A percentile compares a stretch with the other conserved stretches of the same genome.
These are phyloP conservation scores for Fagopyrum esculentum DNA, from an alignment of 148 eudicot genomes.

Conservation along the genomic window DNA sequence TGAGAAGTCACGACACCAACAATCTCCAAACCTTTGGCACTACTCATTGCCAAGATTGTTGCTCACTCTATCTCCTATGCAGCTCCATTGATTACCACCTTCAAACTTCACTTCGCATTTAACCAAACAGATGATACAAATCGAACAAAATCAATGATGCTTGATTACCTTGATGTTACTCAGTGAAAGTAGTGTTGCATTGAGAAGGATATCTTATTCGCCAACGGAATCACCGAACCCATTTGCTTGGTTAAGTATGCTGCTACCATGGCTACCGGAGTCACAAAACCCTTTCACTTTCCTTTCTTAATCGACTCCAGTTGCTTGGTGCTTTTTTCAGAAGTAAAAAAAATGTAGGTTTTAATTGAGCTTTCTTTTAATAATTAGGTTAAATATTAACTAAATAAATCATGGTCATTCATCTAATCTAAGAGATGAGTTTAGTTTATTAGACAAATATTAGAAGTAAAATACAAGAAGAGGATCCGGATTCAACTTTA, in stretches of 20 bases:
- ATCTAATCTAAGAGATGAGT: too few relatives aligned
- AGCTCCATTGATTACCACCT: slow-evolving; percentile 86
- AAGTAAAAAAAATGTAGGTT: too few relatives aligned
- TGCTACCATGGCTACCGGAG: slow-evolving; percentile 5
- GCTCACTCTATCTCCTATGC: slow-evolving; percentile 93
- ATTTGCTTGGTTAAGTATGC: not conserved
- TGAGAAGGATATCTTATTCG: slow-evolving; percentile 39
- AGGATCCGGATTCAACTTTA: too few relatives aligned
- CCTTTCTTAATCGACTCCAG: not conserved
- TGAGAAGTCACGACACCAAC: slow-evolving; percentile 78
- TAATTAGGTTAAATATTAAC: too few relatives aligned
- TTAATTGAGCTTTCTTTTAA: too few relatives aligned
- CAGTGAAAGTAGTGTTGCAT: slow-evolving; percentile 47
- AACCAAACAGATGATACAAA: not conserved
- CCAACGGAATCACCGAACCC: too few relatives aligned
- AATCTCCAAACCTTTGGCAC: slow-evolving; percentile 88
- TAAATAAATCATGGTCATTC: too few relatives aligned
- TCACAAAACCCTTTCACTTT: not conserved
- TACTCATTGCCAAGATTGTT: slow-evolving; percentile 68
- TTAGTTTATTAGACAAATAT: too few relatives aligned
- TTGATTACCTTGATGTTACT: slow-evolving; percentile 59
- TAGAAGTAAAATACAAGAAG: too few relatives aligned
- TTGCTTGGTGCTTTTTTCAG: not conserved
- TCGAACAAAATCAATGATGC: not conserved
- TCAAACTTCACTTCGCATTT: not conserved